Base-by-base conservation (phyloP, 768 basidiomycete species). In the Lepiota brunneoincarnata region DNA sequence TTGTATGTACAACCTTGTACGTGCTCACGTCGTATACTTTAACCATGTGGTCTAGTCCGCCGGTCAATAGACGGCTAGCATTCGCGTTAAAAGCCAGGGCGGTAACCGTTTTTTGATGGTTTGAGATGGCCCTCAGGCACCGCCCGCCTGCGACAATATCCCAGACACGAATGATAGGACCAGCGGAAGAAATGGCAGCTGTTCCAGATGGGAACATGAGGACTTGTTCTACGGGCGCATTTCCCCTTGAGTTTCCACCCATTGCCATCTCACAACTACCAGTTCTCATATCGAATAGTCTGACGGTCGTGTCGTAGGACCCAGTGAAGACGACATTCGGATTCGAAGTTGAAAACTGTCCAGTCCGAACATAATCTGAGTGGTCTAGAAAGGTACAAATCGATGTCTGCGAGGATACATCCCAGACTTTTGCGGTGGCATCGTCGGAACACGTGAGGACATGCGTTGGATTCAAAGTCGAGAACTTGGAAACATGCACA, bases 81-180 rank as follows among this genome's bases (percentile, higher is more conserved):
- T 75, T 79, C 26, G 87, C 64, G 65, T 93, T 87, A 68, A 95
- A 93, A 1, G 92, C 75, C 39, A 97, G 77, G 14, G 92, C 81
- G 0, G 96, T 98, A 52, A 99, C 83, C 2, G 97, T 94, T 74
- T 99, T 99, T 72, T 98, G 96, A 67, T 99, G 97, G 72, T 98
- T 98, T 34, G 93, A 96, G 58, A 98, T 66, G 9, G 97, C 96
- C 43, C 90, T 82, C 2, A 89, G 79, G 70, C 96, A 98, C 40
- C 87, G 83, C 12, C 91, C 93, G 11, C 93, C 93, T 0, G 91
- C 89, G 17, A 95, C 86, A 47, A 99, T 73, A 69, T 99, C 97
- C 95, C 97, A 99, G 3, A 93, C 85, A 18, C 93, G 83, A 48
- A 98, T 73, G 55, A 98, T 95, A 1, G 96, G 91, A 0, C 96